A percentile compares a stretch with the other conserved stretches of the same genome.
Conservation (phyloP, 768 basidiomycete species). For the Paxillus involutus region DNA sequence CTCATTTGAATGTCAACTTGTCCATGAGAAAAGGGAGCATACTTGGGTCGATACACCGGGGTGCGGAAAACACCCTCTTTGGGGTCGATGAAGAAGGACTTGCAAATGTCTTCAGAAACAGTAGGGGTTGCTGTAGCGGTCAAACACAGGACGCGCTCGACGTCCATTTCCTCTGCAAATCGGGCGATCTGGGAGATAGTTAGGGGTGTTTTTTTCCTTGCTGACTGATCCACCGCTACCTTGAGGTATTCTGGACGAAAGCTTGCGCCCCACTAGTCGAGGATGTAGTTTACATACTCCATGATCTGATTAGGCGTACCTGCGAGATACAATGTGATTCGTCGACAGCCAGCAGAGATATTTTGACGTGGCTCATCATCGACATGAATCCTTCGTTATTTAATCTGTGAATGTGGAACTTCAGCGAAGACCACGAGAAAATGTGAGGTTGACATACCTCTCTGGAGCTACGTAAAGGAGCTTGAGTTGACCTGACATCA, state of each 20-base stretch:
- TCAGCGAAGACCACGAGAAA: background rate
- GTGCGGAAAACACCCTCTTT: conserved; percentile 41
- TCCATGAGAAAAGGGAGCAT: conserved; percentile 8
- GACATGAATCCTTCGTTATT: conserved; percentile 45
- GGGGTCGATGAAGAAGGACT: conserved; percentile 40
- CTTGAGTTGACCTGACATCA: conserved; percentile 40
- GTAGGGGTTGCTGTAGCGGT: conserved; percentile 45
- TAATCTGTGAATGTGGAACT: conserved; percentile 25
- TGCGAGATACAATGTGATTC: conserved; percentile 50
- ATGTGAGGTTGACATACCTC: conserved; percentile 18
- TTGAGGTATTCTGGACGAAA: conserved; percentile 40
- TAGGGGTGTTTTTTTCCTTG: conserved; percentile 6
- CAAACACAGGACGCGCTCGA: conserved; percentile 44
- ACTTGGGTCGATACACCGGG: conserved; percentile 46
- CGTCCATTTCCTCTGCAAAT: conserved; percentile 44
- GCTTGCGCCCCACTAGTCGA: conserved; percentile 39
- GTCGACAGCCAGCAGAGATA: conserved; percentile 49
- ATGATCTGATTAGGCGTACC: conserved; percentile 16
- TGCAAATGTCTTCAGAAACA: conserved; percentile 46
- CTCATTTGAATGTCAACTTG: background rate
- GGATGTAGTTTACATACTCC: background rate
- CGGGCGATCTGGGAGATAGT: conserved; percentile 39
- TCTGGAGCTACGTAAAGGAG: conserved; percentile 51
- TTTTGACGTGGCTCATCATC: conserved; percentile 43
- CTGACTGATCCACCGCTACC: background rate